Percentiles rank a stretch among this genome's conserved stretches.
Conservation (phyloP, 768 basidiomycete genomes). For the Lactarius vividus region DNA sequence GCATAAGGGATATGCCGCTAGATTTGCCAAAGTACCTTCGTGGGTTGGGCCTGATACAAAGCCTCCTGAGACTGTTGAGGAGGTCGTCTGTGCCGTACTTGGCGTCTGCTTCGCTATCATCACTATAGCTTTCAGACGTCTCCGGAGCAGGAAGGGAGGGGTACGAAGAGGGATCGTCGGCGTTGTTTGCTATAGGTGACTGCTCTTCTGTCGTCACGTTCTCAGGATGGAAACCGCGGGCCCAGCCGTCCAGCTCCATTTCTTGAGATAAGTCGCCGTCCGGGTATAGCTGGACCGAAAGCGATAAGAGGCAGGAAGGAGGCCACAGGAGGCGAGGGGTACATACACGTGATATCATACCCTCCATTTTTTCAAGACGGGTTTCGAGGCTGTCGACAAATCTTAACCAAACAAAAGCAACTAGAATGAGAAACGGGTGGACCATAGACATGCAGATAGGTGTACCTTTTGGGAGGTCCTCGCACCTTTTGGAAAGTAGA, state of each 20-base stretch:
- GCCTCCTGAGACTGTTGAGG: background rate
- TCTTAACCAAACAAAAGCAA: background rate
- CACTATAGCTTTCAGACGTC: background rate
- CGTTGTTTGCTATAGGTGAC: background rate
- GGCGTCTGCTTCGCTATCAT: constrained; percentile 14
- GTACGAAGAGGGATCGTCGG: background rate
- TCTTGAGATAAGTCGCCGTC: constrained; percentile 27
- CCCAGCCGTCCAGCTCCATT: constrained; percentile 26
- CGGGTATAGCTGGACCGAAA: constrained; percentile 18
- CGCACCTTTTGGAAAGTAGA: constrained; percentile 9
- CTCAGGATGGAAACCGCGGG: constrained; percentile 17
- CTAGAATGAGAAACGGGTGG: background rate
- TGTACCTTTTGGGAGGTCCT: constrained; percentile 28
- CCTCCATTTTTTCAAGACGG: constrained; percentile 29
- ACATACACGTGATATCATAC: constrained; percentile 24
- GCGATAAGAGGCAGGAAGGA: background rate
- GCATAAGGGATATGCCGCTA: constrained; percentile 22
- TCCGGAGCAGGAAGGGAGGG: background rate
- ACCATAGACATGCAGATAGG: too few species aligned
- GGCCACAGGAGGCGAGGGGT: background rate
- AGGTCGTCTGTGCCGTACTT: background rate
- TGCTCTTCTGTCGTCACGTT: background rate
- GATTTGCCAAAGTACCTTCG: constrained; percentile 28
- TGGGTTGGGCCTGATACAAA: constrained; percentile 9
- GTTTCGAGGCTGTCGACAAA: constrained; percentile 28